Evolutionary conservation across 2,329 filamentous ascomycete species (phyloP).

Genomic region (Diaporthe citri): DNA sequence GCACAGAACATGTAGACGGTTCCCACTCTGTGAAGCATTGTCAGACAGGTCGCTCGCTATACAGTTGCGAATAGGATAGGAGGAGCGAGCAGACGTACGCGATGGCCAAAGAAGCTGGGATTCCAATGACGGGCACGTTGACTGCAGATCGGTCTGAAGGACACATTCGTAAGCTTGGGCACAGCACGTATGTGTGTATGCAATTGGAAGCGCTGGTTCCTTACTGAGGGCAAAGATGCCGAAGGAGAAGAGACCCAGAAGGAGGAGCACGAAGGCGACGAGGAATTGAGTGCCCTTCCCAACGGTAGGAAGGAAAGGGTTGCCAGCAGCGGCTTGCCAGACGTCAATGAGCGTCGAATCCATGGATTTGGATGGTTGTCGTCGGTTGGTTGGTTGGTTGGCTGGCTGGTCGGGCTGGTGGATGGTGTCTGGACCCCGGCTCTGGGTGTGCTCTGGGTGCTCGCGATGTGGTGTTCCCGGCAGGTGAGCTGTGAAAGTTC

Average conservation of each 20-base stretch:
- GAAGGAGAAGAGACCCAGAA: slow-evolving; percentile 78
- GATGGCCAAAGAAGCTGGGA: slow-evolving; percentile 89
- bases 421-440: background rate
- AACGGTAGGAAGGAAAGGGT: slow-evolving; percentile 84
- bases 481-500: background rate
- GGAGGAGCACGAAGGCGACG: slow-evolving; percentile 81
- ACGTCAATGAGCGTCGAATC: slow-evolving; percentile 87
- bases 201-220: slow-evolving; percentile 44
- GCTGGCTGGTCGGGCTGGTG: background rate
- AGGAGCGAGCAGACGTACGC: slow-evolving; percentile 72
- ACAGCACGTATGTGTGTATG: too few species aligned
- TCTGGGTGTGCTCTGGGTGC: too few species aligned
- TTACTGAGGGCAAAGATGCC: slow-evolving; percentile 89
- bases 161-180: slow-evolving; percentile 44
- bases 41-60: slow-evolving; percentile 1
- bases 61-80: background rate
- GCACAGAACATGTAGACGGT: slow-evolving; percentile 99
- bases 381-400: slow-evolving; percentile 6
- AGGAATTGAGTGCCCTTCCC: slow-evolving; percentile 87
- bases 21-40: slow-evolving; percentile 76
- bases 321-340: slow-evolving; percentile 92
- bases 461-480: background rate
- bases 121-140: slow-evolving; percentile 81
- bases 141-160: slow-evolving; percentile 82
- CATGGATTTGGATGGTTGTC: slow-evolving; percentile 59